Base-by-base conservation (phyloP, 106 monocot genomes). In the Allium fistulosum region DNA sequence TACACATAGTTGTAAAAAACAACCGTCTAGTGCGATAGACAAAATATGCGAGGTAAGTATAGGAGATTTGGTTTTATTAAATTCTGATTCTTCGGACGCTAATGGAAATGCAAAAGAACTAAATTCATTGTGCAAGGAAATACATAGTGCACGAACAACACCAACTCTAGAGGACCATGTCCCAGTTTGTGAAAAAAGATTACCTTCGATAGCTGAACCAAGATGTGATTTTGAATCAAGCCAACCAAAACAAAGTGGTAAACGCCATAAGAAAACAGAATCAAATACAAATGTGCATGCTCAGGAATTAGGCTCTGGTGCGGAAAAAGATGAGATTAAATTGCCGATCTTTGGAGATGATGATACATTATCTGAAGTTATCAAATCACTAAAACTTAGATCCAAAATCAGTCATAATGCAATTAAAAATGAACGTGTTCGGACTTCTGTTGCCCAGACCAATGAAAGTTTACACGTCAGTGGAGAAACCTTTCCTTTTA, bases 141-240 rank as follows among this genome's bases (percentile, higher is more conserved):
- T 79, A 63, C 89, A 69, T 61, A 85, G 69, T 70, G 80, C 78
- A 49, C 60, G 48, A 7, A 37, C 51, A 18, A 4, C 46, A 53
- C 22, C 77, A 55, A 74, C 11, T 70, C 3, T 45, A 66, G 50
- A 22, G 6, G 59, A 46, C 7, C 11, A 10, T 14, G 59, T 8
- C 48, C 51, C n/a, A 53, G 10, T 17, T 8, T 51, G 57, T 46
- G 10, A 17, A 70, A 59, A 37, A 61, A 14, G 51, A 26, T 17
- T 45, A 48, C 59, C 50, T 15, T 62, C 51, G 53, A 48, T 68
- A 77, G 45, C 53, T 37, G 16, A 51, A 65, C 14, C 26, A 60
- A 48, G 64, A 11, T 10, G 49, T 17, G 37, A 4, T 17, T 4
- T 65, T 49, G 49, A 65, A 65, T 9, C 17, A 65, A 22, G 46